Percentiles rank a stretch among this genome's conserved stretches.
phyloP scores from a whole-genome alignment of 106 monocot genomes.

The Acorus calamus region DNA sequence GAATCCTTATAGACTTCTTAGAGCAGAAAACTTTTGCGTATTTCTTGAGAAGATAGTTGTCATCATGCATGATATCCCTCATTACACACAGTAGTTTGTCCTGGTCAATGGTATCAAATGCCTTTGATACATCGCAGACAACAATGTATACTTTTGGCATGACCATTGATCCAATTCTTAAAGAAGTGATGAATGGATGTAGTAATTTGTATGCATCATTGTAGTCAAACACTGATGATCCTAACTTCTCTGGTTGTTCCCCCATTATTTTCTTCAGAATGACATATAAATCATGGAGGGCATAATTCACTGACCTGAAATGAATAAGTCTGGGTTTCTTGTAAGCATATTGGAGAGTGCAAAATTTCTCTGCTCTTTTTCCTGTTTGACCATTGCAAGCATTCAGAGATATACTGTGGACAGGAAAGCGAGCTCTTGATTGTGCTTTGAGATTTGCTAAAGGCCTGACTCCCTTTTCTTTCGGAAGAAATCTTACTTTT shows the following conservation, averaged over 20 bases:
- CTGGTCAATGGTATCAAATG: constrained; percentile 84
- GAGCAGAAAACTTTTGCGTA: constrained; percentile 32
- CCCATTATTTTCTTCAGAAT: constrained; percentile 43
- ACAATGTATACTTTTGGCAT: constrained; percentile 62
- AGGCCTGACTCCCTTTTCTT: constrained; percentile 46
- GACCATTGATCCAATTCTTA: constrained; percentile 15
- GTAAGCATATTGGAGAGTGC: not conserved
- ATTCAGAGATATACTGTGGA: not conserved
- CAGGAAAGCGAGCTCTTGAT: constrained; percentile 13
- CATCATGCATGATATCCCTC: constrained; percentile 31
- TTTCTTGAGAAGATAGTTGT: constrained; percentile 42
- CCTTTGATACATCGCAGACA: constrained; percentile 84
- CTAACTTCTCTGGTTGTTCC: constrained; percentile 48
- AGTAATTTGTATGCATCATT: constrained; percentile 60
- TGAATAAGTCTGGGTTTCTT: constrained; percentile 5
- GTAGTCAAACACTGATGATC: constrained; percentile 89
- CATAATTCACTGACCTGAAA: constrained; percentile 53
- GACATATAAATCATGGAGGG: constrained; percentile 41
- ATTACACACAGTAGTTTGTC: constrained; percentile 53
- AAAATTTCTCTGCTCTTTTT: not conserved
- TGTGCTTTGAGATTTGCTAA: constrained; percentile 59
- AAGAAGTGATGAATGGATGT: constrained; percentile 27
- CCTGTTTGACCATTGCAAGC: not conserved
- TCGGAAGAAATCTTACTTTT: constrained; percentile 78
- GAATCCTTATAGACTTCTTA: constrained; percentile 18